These are phyloP conservation scores for Salix dunnii DNA, from an alignment of 345 rosid species.

Conservation along the genomic window DNA sequence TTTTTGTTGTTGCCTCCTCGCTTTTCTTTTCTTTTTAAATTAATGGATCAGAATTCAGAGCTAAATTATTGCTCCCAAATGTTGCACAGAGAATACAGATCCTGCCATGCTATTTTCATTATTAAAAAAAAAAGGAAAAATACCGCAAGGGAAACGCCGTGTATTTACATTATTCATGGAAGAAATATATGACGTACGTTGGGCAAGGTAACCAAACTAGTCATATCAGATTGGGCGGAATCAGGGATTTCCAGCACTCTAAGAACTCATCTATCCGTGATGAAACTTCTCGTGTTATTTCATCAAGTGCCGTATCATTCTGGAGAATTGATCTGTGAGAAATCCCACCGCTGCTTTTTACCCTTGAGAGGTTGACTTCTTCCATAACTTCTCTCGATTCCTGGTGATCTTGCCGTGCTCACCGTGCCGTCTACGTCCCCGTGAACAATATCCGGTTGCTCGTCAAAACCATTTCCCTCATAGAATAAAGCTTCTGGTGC, in stretches of 20 bases:
- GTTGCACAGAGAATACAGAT: background rate
- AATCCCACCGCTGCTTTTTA: constrained; percentile 39
- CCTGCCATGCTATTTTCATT: background rate
- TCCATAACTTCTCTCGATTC: constrained; percentile 48
- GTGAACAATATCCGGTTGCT: constrained; percentile 53
- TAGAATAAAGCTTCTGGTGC: constrained; percentile 63
- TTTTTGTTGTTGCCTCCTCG: background rate
- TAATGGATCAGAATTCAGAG: background rate
- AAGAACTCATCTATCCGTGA: background rate
- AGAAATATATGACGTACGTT: background rate
- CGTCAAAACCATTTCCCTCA: constrained; percentile 48
- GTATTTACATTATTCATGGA: background rate
- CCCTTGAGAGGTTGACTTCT: constrained; percentile 41
- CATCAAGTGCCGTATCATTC: constrained; percentile 41
- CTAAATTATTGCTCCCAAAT: background rate
- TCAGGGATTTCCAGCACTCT: background rate
- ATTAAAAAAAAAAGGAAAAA: background rate
- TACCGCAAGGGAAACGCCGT: background rate
- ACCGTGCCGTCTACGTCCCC: constrained; percentile 96
- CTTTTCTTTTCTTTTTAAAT: background rate
- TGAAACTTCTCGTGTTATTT: constrained; percentile 41
- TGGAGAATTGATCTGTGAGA: constrained; percentile 61
- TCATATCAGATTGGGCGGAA: background rate
- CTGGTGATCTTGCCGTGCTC: constrained; percentile 61
- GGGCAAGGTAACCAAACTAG: background rate